A percentile compares a stretch with the other conserved stretches of the same genome.
phyloP scores from a whole-genome alignment of 768 basidiomycete species.

The Chalciporus sphaerocephalus region DNA sequence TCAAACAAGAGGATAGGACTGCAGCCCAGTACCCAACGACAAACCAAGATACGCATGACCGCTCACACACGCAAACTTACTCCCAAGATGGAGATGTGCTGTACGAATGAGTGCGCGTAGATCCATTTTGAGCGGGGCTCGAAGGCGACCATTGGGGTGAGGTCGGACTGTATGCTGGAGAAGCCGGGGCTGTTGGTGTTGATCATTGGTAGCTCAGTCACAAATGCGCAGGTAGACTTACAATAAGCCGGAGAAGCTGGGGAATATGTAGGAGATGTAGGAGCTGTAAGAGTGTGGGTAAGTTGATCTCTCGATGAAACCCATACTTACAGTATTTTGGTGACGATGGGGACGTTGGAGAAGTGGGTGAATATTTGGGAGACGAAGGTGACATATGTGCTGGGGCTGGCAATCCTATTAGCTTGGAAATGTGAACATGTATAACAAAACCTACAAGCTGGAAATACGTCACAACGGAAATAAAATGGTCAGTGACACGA shows the following conservation, averaged over 20 bases:
- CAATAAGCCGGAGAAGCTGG: constrained; percentile 84
- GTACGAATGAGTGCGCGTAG: constrained; percentile 40
- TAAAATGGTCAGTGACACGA: constrained; percentile 22
- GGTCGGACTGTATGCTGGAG: constrained; percentile 82
- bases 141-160: constrained; percentile 82
- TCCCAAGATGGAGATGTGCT: constrained; percentile 53
- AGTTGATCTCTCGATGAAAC: neutral
- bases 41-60: constrained; percentile 7
- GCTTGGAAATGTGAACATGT: neutral
- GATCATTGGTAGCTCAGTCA: constrained; percentile 12
- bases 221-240: constrained; percentile 35
- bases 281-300: constrained; percentile 46
- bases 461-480: constrained; percentile 2
- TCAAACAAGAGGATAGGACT: constrained; percentile 5
- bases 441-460: constrained; percentile 56
- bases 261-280: constrained; percentile 83
- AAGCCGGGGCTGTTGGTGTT: constrained; percentile 59
- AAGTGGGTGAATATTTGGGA: constrained; percentile 91
- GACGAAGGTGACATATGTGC: constrained; percentile 84
- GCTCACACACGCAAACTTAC: constrained; percentile 21
- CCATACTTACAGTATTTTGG: constrained; percentile 80
- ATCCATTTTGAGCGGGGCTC: constrained; percentile 61
- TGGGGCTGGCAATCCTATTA: constrained; percentile 47
- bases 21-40: constrained; percentile 11
- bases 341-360: constrained; percentile 86